Evolutionary conservation across 139 green algal species (phyloP), one percentile per base, ranked within the genome.

Genomic region (Asterochloris sp.): DNA sequence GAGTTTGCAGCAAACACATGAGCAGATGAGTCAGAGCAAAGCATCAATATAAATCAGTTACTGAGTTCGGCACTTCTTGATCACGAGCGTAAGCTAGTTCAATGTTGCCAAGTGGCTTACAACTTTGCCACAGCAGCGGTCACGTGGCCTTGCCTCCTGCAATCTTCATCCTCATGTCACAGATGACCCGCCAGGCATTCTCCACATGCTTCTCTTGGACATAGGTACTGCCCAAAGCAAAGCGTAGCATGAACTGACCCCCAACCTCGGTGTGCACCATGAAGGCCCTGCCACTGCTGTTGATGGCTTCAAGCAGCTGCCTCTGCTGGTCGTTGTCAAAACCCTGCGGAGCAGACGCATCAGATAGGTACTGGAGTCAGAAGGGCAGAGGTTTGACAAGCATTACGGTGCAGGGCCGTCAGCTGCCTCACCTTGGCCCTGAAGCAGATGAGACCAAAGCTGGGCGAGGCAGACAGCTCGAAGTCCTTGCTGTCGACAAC

Each of bases 361-460:
- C 66, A 26, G 66, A 10, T 71, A 8, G 19, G 10, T 26, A 71
- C 9, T 71, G 66, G 17, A 4, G 4, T 8, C 66, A 10, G 66
- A 10, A 71, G 10, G 66, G 19, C 19, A 24, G 19, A 21, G 71
- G 11, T 60, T 76, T 26, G 63, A 54, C 78, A 27, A 69, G n/a
- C 24, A 27, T 17, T 0, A 13, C 24, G 38, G 28, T 80, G 19
- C 71, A 62, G 38, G 8, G 21, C 54, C 62, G 0, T 27, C 11
- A 73, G 28, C 12, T 54, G 11, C 11, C 66, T 16, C 85, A 84
- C 85, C 85, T 77, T 80, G 27, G 88, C 79, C 23, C 84, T 76
- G 88, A 96, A 94, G 85, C 92, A 95, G 13, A 94, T 88, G 14
- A 96, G 87, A 0, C 87, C 89, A 69, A 96, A 92, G 74, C 88